phyloP scores from a whole-genome alignment of 495 filamentous ascomycete genomes.

The Lichenothelia convexa region DNA sequence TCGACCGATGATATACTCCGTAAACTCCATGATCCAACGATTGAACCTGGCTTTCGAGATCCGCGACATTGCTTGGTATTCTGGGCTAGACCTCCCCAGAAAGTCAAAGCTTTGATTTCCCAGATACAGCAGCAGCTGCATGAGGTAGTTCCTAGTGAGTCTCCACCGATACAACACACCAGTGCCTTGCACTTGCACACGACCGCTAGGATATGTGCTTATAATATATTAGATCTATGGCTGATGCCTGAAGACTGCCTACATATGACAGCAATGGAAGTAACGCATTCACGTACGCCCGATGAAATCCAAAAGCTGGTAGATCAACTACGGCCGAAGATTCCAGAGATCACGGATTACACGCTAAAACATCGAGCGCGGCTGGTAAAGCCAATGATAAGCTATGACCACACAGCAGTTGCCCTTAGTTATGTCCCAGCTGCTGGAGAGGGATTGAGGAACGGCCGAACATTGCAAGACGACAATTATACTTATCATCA shows the following conservation, averaged over 20 bases:
- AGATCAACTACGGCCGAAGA: slow-evolving; percentile 27
- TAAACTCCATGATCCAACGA: slow-evolving; percentile 37
- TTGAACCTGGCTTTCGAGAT: slow-evolving; percentile 50
- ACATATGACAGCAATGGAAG: slow-evolving; percentile 73
- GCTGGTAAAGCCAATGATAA: slow-evolving; percentile 64
- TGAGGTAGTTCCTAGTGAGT: slow-evolving; percentile 46
- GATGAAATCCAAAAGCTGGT: slow-evolving; percentile 43
- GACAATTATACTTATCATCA: slow-evolving; percentile 78
- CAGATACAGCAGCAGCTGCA: slow-evolving; percentile 49
- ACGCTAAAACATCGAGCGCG: slow-evolving; percentile 44
- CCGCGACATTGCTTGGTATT: slow-evolving; percentile 65
- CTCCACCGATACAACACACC: neutral
- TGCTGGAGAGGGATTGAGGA: slow-evolving; percentile 30
- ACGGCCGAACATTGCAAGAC: slow-evolving; percentile 16
- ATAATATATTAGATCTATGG: slow-evolving; percentile 53
- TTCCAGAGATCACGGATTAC: slow-evolving; percentile 40
- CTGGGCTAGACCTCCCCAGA: slow-evolving; percentile 65
- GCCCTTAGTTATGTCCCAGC: slow-evolving; percentile 76
- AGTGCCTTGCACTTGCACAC: neutral
- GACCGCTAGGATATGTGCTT: no score
- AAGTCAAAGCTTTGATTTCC: slow-evolving; percentile 43
- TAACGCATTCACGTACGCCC: slow-evolving; percentile 49
- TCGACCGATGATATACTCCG: slow-evolving; percentile 57
- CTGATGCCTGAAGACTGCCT: slow-evolving; percentile 57
- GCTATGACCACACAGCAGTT: slow-evolving; percentile 67